Evolutionary conservation across 2,329 filamentous ascomycete species (phyloP), one percentile per base, ranked within the genome.

Genomic region (Hymenoscyphus fraxineus): DNA sequence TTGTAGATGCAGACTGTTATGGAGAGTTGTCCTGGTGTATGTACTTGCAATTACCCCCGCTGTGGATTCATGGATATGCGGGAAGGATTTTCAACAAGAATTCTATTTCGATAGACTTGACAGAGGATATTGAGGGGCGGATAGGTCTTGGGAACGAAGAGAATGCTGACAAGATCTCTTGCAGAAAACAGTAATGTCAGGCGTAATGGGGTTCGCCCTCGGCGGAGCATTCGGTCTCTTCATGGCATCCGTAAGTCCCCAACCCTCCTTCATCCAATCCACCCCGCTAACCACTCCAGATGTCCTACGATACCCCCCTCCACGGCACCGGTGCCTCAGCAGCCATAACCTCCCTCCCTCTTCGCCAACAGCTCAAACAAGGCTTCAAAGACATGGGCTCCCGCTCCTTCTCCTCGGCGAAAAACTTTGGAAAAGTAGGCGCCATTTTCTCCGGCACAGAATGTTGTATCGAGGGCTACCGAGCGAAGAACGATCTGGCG

Each of bases 271-370:
- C 41, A 22, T 47, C 32, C 5, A 35, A 35, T 35, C 35, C 13
- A 54, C 4, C 63, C 41, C 59, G 55, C 62, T 62, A 60, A 60
- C 41, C 31, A 56, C 44, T 12, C 38, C 61, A 96, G 92, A 99
- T 99, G 95, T 90, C 92, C 78, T 99, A 99, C 85, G 95, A 99
- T 77, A 97, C 93, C 0, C 91, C 94, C 65, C 89, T 93, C 59
- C 78, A 80, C 44, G 71, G 77, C 55, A 78, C 78, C 73, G 72
- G 73, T 58, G 71, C 68, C 60, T 78, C 75, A 70, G 74, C 71
- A 31, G 76, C 81, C 58, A 73, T 88, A 66, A 76, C 80, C 54
- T 81, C 82, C n/a, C 86, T 99, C 22, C 93, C 95, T 35, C 83
- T 94, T 68, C 85, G 88, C 57, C 87, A 97, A 77, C 95, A 98